Percentiles rank a stretch among this genome's conserved stretches.
Evolutionary conservation across 1,139 yeast genomes (phyloP).

Genomic region (Yamadazyma friedrichii): DNA sequence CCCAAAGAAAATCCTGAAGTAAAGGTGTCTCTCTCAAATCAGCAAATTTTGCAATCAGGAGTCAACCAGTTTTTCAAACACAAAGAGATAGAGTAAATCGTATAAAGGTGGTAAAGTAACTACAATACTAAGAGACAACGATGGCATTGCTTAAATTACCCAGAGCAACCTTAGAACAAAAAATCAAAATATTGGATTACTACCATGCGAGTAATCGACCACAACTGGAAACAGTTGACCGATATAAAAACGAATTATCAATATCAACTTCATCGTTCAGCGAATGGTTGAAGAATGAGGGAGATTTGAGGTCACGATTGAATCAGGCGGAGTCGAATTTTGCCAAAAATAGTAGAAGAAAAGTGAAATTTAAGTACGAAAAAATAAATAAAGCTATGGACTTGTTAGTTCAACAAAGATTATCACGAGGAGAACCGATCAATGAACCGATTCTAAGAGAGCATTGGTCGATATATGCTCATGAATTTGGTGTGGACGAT

Average conservation of each 20-base stretch:
- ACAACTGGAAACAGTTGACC: slow-evolving; percentile 58
- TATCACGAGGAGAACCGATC: slow-evolving; percentile 45
- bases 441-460: slow-evolving; percentile 56
- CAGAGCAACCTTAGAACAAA: slow-evolving; percentile 59
- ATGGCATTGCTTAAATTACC: slow-evolving; percentile 39
- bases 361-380: slow-evolving; percentile 53
- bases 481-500: slow-evolving; percentile 56
- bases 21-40: slow-evolving; percentile 2
- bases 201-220: slow-evolving; percentile 49
- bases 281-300: slow-evolving; percentile 59
- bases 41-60: slow-evolving; percentile 2
- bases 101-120: no score
- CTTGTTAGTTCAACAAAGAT: slow-evolving; percentile 43
- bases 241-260: slow-evolving; percentile 46
- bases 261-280: slow-evolving; percentile 58
- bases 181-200: slow-evolving; percentile 52
- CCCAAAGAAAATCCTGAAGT: slow-evolving; percentile 8
- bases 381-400: slow-evolving; percentile 61
- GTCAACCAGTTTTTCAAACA: no score
- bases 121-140: no score
- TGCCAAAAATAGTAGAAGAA: slow-evolving; percentile 44
- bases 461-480: slow-evolving; percentile 56
- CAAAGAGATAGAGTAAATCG: no score
- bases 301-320: slow-evolving; percentile 44
- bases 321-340: slow-evolving; percentile 35